phyloP scores from a whole-genome alignment of 1,284 basidiomycete genomes.

The Trichosporon sp. region DNA sequence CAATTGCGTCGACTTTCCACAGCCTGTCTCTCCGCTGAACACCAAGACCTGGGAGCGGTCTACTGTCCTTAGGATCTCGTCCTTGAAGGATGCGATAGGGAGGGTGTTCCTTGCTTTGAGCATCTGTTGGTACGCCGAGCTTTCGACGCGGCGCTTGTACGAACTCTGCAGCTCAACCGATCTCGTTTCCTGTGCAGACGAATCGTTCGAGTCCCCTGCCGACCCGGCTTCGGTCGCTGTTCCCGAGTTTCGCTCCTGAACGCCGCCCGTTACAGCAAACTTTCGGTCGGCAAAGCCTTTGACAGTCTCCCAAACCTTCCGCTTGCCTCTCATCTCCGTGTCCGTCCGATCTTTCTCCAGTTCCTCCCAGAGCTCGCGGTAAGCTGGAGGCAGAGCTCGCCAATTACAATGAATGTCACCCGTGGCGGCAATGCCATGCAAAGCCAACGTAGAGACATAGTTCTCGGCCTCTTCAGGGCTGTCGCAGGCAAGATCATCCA shows the following conservation, averaged over 20 bases:
- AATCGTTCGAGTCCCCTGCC: too few species aligned
- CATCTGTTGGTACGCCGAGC: constrained; percentile 79
- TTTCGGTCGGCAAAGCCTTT: constrained; percentile 66
- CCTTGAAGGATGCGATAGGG: constrained; percentile 84
- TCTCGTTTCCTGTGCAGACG: too few species aligned
- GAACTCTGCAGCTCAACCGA: constrained; percentile 62
- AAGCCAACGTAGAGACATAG: constrained; percentile 81
- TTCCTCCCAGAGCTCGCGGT: constrained; percentile 91
- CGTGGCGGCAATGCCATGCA: constrained; percentile 70
- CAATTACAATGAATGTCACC: constrained; percentile 45
- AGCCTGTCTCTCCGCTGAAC: constrained; percentile 96
- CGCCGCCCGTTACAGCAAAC: too few species aligned
- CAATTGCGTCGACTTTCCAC: constrained; percentile 97
- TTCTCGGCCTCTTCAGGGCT: constrained; percentile 82
- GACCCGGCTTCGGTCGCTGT: too few species aligned
- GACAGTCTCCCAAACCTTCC: constrained; percentile 71
- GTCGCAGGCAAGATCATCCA: constrained; percentile 82
- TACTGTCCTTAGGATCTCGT: constrained; percentile 72
- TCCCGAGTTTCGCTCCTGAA: too few species aligned
- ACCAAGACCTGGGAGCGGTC: constrained; percentile 85
- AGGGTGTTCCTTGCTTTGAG: constrained; percentile 68
- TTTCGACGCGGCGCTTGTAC: constrained; percentile 66
- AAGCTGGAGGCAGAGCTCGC: constrained; percentile 74
- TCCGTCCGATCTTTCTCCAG: constrained; percentile 69
- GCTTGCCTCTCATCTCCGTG: constrained; percentile 68